Evolutionary conservation across 768 basidiomycete species (phyloP).

Genomic region (Russula abietina): DNA sequence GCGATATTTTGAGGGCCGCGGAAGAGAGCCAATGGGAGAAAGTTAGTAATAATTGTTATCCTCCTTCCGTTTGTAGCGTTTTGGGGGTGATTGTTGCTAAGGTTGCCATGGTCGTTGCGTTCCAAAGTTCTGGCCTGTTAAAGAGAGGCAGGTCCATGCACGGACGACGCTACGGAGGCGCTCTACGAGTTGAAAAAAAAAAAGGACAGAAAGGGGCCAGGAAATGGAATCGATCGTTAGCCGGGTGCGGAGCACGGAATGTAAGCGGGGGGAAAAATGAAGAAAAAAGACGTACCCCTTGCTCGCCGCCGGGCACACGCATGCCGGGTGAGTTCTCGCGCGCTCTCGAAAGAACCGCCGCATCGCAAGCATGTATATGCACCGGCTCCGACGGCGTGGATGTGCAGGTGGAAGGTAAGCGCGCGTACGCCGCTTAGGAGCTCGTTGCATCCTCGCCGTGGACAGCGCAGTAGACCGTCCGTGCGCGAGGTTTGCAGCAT

Average conservation of each 20-base stretch:
- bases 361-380: conserved; percentile 17
- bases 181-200: background rate
- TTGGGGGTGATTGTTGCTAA: background rate
- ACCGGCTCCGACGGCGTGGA: conserved; percentile 15
- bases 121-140: background rate
- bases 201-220: too few species aligned
- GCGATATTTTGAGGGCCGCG: background rate
- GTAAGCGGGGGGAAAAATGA: too few species aligned
- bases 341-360: conserved; percentile 17
- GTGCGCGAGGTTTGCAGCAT: conserved; percentile 17
- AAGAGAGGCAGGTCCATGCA: conserved; percentile 17
- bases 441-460: conserved; percentile 15
- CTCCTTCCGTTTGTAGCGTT: conserved; percentile 5
- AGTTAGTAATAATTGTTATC: conserved; percentile 10
- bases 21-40: background rate
- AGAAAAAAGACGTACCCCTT: conserved; percentile 7
- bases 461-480: conserved; percentile 15
- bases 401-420: conserved; percentile 24
- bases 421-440: conserved; percentile 19
- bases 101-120: background rate
- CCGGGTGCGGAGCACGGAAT: background rate
- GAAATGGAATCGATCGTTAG: background rate
- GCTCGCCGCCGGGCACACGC: conserved; percentile 18
- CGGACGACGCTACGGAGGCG: conserved; percentile 16
- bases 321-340: conserved; percentile 20